Percentiles rank a stretch among this genome's conserved stretches.
These are phyloP conservation scores for Hypoxylon sp. DNA, from an alignment of 2,329 filamentous ascomycete genomes.

Conservation along the genomic window DNA sequence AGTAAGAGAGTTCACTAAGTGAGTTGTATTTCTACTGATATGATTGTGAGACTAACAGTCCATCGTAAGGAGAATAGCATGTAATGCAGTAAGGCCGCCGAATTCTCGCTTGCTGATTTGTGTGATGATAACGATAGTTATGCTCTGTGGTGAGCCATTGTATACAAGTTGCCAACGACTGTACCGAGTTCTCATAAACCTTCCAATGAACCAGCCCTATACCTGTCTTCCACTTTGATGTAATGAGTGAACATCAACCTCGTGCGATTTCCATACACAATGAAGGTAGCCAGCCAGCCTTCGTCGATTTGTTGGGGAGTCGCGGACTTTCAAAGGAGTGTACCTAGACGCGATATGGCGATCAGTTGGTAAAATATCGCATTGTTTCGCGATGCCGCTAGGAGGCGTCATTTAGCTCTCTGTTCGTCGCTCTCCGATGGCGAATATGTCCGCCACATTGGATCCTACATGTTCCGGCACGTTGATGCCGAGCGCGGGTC, in stretches of 20 bases:
- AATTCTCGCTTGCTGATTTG: not conserved
- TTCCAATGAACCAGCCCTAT: slow-evolving; percentile 2
- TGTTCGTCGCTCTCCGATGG: not conserved
- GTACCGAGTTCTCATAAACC: not conserved
- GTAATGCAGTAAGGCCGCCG: not conserved
- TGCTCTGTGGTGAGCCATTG: slow-evolving; percentile 1
- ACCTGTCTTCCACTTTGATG: not conserved
- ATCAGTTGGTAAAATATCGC: not conserved
- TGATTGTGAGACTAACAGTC: not conserved
- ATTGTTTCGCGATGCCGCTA: not conserved
- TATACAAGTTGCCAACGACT: slow-evolving; percentile 1
- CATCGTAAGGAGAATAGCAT: not conserved
- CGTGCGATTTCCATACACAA: not conserved
- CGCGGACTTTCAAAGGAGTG: not conserved
- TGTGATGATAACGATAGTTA: slow-evolving; percentile 4
- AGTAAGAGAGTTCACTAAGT: not conserved
- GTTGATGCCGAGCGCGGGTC: slow-evolving; percentile 6
- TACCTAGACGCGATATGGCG: not conserved
- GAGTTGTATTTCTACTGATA: not conserved
- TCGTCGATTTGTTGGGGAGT: not conserved
- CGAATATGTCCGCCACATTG: not conserved
- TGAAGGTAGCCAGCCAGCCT: not conserved
- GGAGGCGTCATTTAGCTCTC: not conserved
- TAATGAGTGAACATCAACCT: slow-evolving; percentile 1
- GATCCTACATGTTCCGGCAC: not conserved